Conservation (phyloP, 306 rosid genomes). For the Pyrus betulifolia region DNA sequence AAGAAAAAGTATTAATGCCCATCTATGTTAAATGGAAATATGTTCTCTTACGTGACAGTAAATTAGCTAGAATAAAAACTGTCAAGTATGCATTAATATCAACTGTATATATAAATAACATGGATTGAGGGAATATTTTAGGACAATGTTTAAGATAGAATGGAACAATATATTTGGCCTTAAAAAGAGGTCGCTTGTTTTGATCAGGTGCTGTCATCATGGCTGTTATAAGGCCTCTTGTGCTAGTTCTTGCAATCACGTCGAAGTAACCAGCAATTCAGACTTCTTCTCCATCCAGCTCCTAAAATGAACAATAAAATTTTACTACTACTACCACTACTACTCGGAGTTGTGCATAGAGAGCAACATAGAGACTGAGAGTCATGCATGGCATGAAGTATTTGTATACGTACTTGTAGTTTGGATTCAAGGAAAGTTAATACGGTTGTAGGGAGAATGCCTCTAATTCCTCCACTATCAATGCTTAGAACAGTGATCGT, state of each 20-base stretch:
- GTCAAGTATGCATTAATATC: neutral
- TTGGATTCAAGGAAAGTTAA: slow-evolving; percentile 2
- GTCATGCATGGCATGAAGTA: too few relatives aligned
- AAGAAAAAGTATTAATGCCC: neutral
- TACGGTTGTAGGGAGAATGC: slow-evolving; percentile 1
- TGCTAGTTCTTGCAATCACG: slow-evolving; percentile 27
- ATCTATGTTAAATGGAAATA: too few relatives aligned
- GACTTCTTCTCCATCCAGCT: slow-evolving; percentile 18
- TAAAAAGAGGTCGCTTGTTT: slow-evolving; percentile 14
- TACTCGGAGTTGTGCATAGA: too few relatives aligned
- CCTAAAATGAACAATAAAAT: neutral
- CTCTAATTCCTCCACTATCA: slow-evolving; percentile 7
- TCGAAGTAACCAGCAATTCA: slow-evolving; percentile 28
- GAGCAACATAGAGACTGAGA: too few relatives aligned
- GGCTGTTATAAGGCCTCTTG: slow-evolving; percentile 23
- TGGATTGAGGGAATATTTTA: slow-evolving; percentile 24
- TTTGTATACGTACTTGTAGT: neutral
- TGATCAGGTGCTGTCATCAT: slow-evolving; percentile 26
- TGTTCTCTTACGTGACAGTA: too few relatives aligned
- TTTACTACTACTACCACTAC: too few relatives aligned
- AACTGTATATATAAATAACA: neutral
- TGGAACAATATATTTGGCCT: slow-evolving; percentile 22
- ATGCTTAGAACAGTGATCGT: slow-evolving; percentile 4
- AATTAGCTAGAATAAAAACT: neutral
- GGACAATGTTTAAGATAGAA: slow-evolving; percentile 20